A percentile compares a stretch with the other conserved stretches of the same genome.
Evolutionary conservation across 495 filamentous ascomycete genomes (phyloP).

Genomic region (Venustampulla echinocandica): DNA sequence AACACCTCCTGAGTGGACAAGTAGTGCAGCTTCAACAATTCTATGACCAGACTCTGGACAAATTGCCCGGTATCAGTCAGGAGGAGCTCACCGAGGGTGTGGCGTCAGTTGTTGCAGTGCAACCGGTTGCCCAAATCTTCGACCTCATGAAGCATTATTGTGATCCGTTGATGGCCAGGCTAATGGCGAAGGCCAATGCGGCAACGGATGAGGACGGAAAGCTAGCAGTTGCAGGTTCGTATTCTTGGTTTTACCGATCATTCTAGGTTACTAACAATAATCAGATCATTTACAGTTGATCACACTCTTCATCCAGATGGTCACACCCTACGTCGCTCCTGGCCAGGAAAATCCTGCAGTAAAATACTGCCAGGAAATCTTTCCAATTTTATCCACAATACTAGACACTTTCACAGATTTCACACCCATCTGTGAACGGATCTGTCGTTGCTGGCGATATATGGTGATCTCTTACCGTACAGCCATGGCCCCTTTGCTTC

Average conservation of each 20-base stretch:
- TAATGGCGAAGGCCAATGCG: slow-evolving; percentile 79
- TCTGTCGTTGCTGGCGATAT: slow-evolving; percentile 89
- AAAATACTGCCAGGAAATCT: slow-evolving; percentile 89
- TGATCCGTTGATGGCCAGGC: slow-evolving; percentile 76
- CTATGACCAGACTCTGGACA: slow-evolving; percentile 79
- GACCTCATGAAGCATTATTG: slow-evolving; percentile 84
- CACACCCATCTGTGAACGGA: slow-evolving; percentile 80
- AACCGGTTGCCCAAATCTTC: slow-evolving; percentile 71
- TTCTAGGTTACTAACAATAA: slow-evolving; percentile 21
- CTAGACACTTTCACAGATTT: slow-evolving; percentile 77
- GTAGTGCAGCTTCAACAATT: slow-evolving; percentile 80
- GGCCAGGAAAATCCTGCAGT: slow-evolving; percentile 79
- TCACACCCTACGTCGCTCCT: slow-evolving; percentile 67
- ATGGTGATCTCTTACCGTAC: slow-evolving; percentile 95
- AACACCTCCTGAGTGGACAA: slow-evolving; percentile 68
- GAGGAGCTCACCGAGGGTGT: slow-evolving; percentile 95
- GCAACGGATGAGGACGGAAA: slow-evolving; percentile 74
- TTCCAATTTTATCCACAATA: slow-evolving; percentile 76
- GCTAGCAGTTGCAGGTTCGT: slow-evolving; percentile 68
- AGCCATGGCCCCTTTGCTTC: slow-evolving; percentile 76
- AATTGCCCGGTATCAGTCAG: slow-evolving; percentile 74
- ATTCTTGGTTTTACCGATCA: slow-evolving; percentile 1
- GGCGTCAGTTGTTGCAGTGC: slow-evolving; percentile 79
- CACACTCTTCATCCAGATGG: slow-evolving; percentile 76
- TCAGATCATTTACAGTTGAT: slow-evolving; percentile 83